Percentiles rank a stretch among this genome's conserved stretches.
These are phyloP conservation scores for Colletotrichum sansevieriae DNA, from an alignment of 2,329 filamentous ascomycete genomes.

Conservation along the genomic window DNA sequence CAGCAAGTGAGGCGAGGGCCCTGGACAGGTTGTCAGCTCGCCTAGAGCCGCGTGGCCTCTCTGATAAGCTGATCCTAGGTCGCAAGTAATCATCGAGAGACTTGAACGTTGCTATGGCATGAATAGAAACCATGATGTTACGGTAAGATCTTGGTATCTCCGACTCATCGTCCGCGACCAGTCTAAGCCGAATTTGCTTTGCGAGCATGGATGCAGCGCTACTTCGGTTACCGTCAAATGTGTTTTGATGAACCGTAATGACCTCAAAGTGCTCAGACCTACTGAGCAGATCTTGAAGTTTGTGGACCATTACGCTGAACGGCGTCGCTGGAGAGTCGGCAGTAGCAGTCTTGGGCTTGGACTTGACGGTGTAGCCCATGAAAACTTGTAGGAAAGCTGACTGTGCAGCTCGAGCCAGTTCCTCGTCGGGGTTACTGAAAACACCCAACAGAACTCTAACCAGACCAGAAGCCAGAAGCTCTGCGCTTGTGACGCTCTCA, in stretches of 20 bases:
- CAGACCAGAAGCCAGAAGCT: constrained; percentile 90
- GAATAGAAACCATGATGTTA: constrained; percentile 98
- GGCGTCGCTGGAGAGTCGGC: constrained; percentile 81
- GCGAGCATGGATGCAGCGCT: constrained; percentile 96
- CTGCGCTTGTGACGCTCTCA: constrained; percentile 95
- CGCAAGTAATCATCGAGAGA: constrained; percentile 95
- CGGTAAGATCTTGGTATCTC: constrained; percentile 89
- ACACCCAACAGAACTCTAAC: constrained; percentile 86
- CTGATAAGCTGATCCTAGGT: constrained; percentile 85
- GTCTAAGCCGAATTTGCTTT: constrained; percentile 90
- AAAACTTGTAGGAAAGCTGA: constrained; percentile 92
- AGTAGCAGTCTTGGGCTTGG: constrained; percentile 73
- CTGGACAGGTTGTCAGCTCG: constrained; percentile 73
- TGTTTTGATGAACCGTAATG: constrained; percentile 92
- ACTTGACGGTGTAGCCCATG: constrained; percentile 81
- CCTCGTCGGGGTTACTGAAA: constrained; percentile 79
- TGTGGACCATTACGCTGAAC: constrained; percentile 91
- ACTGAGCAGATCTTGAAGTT: constrained; percentile 95
- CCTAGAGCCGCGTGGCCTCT: constrained; percentile 76
- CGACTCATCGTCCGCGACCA: constrained; percentile 90
- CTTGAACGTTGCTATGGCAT: constrained; percentile 98
- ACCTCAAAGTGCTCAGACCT: constrained; percentile 98
- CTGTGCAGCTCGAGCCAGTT: constrained; percentile 75
- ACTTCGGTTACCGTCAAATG: constrained; percentile 88
- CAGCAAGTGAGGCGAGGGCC: constrained; percentile 82